These are phyloP conservation scores for Xylaria polymorpha DNA, from an alignment of 2,329 filamentous ascomycete species.

Conservation along the genomic window DNA sequence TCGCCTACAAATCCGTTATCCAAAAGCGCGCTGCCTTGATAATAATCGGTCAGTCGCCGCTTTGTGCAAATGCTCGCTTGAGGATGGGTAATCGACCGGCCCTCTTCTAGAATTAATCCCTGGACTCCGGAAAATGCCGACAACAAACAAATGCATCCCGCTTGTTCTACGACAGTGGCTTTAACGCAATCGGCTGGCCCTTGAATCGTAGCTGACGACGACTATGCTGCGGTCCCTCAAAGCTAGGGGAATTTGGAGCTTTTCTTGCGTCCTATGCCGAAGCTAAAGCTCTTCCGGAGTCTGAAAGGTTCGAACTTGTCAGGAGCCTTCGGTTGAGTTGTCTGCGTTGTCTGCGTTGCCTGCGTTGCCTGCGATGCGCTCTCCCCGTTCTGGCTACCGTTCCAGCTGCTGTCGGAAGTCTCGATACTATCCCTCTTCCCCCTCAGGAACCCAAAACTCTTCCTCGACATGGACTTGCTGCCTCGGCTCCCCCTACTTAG, in stretches of 20 bases:
- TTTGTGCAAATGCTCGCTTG: conserved; percentile 13
- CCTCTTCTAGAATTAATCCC: conserved; percentile 16
- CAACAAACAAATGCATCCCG: conserved; percentile 22
- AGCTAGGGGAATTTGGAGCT: conserved; percentile 61
- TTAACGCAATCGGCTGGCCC: conserved; percentile 7
- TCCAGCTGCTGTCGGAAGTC: conserved; percentile 47
- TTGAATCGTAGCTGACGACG: neutral
- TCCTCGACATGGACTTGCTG: conserved; percentile 82
- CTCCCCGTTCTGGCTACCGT: conserved; percentile 48
- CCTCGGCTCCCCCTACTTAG: conserved; percentile 76
- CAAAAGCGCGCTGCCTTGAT: conserved; percentile 21
- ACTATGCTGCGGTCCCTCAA: conserved; percentile 33
- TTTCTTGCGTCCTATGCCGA: conserved; percentile 77
- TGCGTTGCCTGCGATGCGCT: conserved; percentile 33
- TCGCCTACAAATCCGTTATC: conserved; percentile 2
- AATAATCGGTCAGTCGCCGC: conserved; percentile 8
- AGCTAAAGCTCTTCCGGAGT: conserved; percentile 73
- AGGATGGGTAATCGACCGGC: neutral
- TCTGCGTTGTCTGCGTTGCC: neutral
- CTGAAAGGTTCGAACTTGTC: conserved; percentile 41
- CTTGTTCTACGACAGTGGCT: conserved; percentile 2
- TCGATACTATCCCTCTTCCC: conserved; percentile 52
- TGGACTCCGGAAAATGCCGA: conserved; percentile 37
- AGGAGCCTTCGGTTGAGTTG: conserved; percentile 53
- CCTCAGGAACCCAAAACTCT: conserved; percentile 76